A percentile compares a stretch with the other conserved stretches of the same genome.
These are phyloP conservation scores for Candida silvicultrix DNA, from an alignment of 805 yeast genomes.

Conservation along the genomic window DNA sequence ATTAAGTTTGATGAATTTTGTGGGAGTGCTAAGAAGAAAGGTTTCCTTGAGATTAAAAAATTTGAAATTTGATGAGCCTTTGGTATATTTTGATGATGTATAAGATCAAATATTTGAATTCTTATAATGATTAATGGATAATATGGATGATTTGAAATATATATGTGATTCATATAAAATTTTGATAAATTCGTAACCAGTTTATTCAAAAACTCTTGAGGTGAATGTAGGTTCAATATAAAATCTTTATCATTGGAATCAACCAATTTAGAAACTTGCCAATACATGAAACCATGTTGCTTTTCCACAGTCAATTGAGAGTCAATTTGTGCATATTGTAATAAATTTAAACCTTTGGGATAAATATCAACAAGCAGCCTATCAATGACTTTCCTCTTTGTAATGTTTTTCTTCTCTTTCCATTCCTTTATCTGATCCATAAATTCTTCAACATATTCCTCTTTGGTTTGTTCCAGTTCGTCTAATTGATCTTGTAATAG, in stretches of 20 bases:
- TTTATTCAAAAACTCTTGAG: slow-evolving; percentile 42
- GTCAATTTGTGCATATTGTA: slow-evolving; percentile 68
- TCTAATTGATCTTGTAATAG: slow-evolving; percentile 6
- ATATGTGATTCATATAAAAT: slow-evolving; percentile 57
- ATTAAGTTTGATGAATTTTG: slow-evolving; percentile 59
- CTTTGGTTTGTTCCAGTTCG: slow-evolving; percentile 5
- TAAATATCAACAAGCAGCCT: slow-evolving; percentile 30
- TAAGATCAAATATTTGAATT: slow-evolving; percentile 60
- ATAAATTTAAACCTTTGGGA: slow-evolving; percentile 49
- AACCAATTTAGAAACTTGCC: slow-evolving; percentile 28
- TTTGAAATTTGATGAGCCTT: slow-evolving; percentile 15
- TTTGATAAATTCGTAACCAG: slow-evolving; percentile 42
- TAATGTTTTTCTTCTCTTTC: background rate
- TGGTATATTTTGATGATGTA: slow-evolving; percentile 7
- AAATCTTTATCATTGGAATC: slow-evolving; percentile 21
- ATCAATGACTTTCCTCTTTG: slow-evolving; percentile 17
- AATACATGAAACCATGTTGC: slow-evolving; percentile 30
- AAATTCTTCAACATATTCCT: slow-evolving; percentile 5
- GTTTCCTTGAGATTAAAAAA: slow-evolving; percentile 48
- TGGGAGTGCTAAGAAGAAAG: slow-evolving; percentile 65
- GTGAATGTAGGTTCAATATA: slow-evolving; percentile 33
- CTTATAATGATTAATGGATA: slow-evolving; percentile 56
- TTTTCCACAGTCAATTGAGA: slow-evolving; percentile 57
- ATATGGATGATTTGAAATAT: slow-evolving; percentile 58
- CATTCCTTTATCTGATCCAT: background rate